Evolutionary conservation across 768 basidiomycete species (phyloP).

Genomic region (Suillus ampliporus): DNA sequence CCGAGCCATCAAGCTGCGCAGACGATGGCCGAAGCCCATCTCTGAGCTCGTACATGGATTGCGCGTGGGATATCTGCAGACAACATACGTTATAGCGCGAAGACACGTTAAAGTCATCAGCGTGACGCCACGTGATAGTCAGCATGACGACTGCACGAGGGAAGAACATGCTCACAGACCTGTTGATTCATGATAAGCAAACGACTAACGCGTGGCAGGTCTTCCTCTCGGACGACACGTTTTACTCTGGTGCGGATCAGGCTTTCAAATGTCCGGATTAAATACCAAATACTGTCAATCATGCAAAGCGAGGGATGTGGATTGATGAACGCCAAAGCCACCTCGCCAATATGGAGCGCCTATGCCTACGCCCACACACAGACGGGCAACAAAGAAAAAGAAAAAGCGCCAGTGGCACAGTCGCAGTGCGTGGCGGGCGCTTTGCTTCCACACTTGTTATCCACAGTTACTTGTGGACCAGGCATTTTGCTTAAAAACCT

Average conservation of each 20-base stretch:
- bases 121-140: no score
- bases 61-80: slow-evolving; percentile 19
- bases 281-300: no score
- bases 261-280: background rate
- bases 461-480: no score
- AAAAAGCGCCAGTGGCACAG: background rate
- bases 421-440: background rate
- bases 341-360: no score
- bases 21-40: slow-evolving; percentile 11
- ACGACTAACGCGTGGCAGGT: background rate
- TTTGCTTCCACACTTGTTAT: background rate
- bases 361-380: no score
- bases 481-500: no score
- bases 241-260: background rate
- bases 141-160: background rate
- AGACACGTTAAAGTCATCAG: no score
- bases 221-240: background rate
- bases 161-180: slow-evolving; percentile 2
- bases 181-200: background rate
- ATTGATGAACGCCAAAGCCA: no score
- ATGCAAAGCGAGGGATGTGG: no score
- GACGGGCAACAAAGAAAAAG: background rate
- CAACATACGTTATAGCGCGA: no score
- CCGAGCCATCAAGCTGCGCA: slow-evolving; percentile 13
- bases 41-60: slow-evolving; percentile 20